A percentile compares a stretch with the other conserved stretches of the same genome.
phyloP scores from a whole-genome alignment of 2,329 filamentous ascomycete species.

The Cytospora piceae region DNA sequence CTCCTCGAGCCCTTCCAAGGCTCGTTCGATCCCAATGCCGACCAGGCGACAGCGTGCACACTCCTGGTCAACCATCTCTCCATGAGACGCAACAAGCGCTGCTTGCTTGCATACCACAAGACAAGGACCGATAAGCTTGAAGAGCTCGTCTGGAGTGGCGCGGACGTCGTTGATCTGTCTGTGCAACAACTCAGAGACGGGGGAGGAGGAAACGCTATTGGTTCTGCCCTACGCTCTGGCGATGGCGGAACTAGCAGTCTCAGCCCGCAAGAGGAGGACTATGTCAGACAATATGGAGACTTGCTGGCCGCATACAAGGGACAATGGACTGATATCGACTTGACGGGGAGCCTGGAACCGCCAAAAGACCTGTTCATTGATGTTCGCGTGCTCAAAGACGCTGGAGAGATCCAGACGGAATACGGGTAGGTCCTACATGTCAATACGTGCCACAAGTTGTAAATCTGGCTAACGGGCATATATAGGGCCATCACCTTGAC shows the following conservation, averaged over 20 bases:
- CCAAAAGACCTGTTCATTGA: conserved; percentile 97
- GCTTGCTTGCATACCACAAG: conserved; percentile 90
- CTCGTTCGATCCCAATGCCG: conserved; percentile 80
- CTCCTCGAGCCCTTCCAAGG: conserved; percentile 83
- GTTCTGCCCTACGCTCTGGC: conserved; percentile 42
- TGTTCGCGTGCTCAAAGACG: conserved; percentile 92
- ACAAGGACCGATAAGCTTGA: conserved; percentile 90
- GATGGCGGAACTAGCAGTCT: conserved; percentile 71
- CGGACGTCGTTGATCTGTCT: conserved; percentile 76
- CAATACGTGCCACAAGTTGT: conserved; percentile 3
- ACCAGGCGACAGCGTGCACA: conserved; percentile 84
- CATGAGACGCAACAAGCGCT: conserved; percentile 95
- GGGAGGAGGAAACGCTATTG: conserved; percentile 39
- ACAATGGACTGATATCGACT: conserved; percentile 96
- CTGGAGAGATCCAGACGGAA: conserved; percentile 97
- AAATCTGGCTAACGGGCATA: conserved; percentile 10
- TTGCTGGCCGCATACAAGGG: conserved; percentile 95
- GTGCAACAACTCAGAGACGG: conserved; percentile 57
- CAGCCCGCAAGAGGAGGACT: conserved; percentile 96
- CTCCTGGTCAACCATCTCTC: conserved; percentile 91
- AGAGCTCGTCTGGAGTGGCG: conserved; percentile 88
- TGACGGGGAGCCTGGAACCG: conserved; percentile 91
- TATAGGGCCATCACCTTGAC: conserved; percentile 88
- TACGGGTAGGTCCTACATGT: conserved; percentile 71
- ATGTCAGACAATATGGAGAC: conserved; percentile 88